A percentile compares a stretch with the other conserved stretches of the same genome.
Conservation (phyloP, 495 filamentous ascomycete species). For the Neurospora tetraspora region DNA sequence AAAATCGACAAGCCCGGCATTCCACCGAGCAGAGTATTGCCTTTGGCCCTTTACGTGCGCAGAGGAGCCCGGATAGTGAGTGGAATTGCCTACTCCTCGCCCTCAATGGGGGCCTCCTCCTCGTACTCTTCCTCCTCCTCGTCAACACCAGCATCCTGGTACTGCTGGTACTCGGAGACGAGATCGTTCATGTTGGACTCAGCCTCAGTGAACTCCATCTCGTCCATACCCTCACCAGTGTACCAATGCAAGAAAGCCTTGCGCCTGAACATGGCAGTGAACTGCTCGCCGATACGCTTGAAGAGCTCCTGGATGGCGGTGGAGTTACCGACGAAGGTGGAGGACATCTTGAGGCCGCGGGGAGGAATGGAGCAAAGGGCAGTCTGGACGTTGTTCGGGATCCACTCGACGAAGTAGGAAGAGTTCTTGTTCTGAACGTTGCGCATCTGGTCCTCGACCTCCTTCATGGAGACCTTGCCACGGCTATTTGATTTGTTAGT, state of each 20-base stretch:
- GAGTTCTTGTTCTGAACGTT: constrained; percentile 99
- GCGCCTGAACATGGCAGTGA: constrained; percentile 99
- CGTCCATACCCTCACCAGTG: constrained; percentile 99
- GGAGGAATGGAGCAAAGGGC: constrained; percentile 99
- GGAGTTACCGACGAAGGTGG: constrained; percentile 98
- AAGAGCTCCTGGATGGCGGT: constrained; percentile 99
- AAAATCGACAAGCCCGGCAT: background rate
- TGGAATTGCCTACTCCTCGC: constrained; percentile 33
- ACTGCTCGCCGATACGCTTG: constrained; percentile 99
- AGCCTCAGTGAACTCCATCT: constrained; percentile 99
- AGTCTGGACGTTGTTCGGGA: constrained; percentile 99
- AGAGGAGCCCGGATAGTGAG: background rate
- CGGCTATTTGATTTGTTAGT: constrained; percentile 50
- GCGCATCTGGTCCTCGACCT: constrained; percentile 99
- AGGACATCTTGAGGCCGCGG: constrained; percentile 97
- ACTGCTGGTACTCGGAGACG: constrained; percentile 99
- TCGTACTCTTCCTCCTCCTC: constrained; percentile 58
- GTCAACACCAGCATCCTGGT: constrained; percentile 91
- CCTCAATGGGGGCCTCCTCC: constrained; percentile 47
- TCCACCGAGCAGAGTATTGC: background rate
- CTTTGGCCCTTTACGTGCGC: background rate
- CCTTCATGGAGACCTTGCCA: constrained; percentile 99
- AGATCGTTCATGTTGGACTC: constrained; percentile 99
- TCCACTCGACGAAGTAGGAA: constrained; percentile 99
- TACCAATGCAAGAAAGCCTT: constrained; percentile 99